Base-by-base conservation (phyloP, 495 filamentous ascomycete genomes). In the Aspergillus haitiensis region DNA sequence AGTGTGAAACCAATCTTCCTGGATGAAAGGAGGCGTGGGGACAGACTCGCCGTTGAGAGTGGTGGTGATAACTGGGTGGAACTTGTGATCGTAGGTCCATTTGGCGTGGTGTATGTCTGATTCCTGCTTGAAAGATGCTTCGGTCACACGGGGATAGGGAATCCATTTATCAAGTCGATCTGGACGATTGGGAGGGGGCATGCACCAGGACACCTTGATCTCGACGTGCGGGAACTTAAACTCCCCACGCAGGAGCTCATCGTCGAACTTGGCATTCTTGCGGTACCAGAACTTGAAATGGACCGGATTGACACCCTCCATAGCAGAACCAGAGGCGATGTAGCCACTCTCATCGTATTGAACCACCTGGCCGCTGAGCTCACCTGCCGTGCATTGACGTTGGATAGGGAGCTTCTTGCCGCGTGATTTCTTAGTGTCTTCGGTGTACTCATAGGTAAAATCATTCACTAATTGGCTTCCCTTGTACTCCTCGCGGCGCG, bases 41-140 rank as follows among this genome's bases (percentile, higher is more conserved):
- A 81, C 72, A 12, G 67, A 62, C 53, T 77, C 67, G 1, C 80
- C 83, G 55, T 86, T 85, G 36, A 84, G 72, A 21, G 75, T 84
- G 3, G 82, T 85, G 31, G 75, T 65, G 42, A 86, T 84, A 6
- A 72, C 75, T 6, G 83, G 83, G 61, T 85, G 81, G 66, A 81
- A 85, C 63, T 84, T 83, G 68, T 86, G 83, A 59, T 85, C 81
- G 57, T 86, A 86, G 1, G 75, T 63, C 82, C 82, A 86, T 31
- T 71, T 76, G 48, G 76, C 75, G 33, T 80, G 72, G 45, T 81
- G 82, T 9, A 81, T 74, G 58, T 82, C 74, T 6, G 68, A 56
- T 11, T 70, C 77, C 62, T 82, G 73, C 13, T 78, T 72, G 56
- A 83, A 84, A 7, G 77, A 85, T 3, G 82, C 83, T 62, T 84